phyloP scores from a whole-genome alignment of 2,329 filamentous ascomycete genomes.

The Colletotrichum gloeosporioides region DNA sequence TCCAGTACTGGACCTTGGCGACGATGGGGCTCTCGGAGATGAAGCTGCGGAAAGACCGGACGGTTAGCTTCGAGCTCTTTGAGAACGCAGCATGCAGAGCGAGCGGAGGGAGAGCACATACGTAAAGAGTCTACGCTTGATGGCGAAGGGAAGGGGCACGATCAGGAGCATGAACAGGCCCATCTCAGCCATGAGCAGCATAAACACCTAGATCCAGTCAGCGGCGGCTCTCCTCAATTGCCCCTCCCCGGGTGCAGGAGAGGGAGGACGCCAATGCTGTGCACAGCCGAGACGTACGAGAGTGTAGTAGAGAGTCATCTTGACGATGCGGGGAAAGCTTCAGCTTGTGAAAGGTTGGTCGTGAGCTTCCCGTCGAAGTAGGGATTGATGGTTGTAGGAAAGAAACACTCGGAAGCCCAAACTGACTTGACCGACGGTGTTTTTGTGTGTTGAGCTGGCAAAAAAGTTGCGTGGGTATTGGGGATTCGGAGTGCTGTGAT shows the following conservation, averaged over 20 bases:
- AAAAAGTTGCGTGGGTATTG: neutral
- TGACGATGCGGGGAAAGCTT: slow-evolving; percentile 31
- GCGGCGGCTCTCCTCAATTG: neutral
- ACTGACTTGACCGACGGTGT: slow-evolving; percentile 18
- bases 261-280: neutral
- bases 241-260: neutral
- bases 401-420: slow-evolving; percentile 16
- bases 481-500: neutral
- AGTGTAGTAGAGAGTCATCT: slow-evolving; percentile 65
- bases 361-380: neutral
- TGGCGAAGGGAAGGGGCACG: slow-evolving; percentile 85
- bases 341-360: neutral
- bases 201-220: slow-evolving; percentile 70
- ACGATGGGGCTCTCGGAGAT: slow-evolving; percentile 86
- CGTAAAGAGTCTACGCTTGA: slow-evolving; percentile 85
- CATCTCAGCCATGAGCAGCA: slow-evolving; percentile 85
- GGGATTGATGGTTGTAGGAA: neutral
- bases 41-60: slow-evolving; percentile 63
- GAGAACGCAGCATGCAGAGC: neutral
- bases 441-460: neutral
- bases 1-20: slow-evolving; percentile 93
- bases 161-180: slow-evolving; percentile 79
- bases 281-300: slow-evolving; percentile 43
- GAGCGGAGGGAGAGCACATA: slow-evolving; percentile 39
- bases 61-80: neutral